phyloP scores from a whole-genome alignment of 345 rosid genomes.

The Salix viminalis region DNA sequence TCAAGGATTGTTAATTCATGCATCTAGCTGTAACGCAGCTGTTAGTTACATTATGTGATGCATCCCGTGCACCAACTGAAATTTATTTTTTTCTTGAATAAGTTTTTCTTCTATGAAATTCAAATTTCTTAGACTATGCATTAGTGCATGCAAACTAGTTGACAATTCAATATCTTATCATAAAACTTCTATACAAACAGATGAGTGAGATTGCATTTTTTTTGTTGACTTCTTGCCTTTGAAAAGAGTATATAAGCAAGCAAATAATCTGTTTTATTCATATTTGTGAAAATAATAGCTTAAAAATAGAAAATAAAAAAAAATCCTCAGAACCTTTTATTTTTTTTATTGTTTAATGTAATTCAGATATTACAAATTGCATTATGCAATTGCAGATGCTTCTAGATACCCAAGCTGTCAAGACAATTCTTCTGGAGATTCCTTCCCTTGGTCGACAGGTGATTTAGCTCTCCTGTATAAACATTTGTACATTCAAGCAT shows the following conservation, averaged over 20 bases:
- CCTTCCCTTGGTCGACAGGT: constrained; percentile 97
- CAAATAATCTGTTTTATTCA: too few species aligned
- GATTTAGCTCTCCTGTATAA: constrained; percentile 22
- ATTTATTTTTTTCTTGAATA: background rate
- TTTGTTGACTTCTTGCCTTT: too few species aligned
- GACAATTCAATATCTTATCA: background rate
- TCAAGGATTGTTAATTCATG: background rate
- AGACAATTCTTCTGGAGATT: constrained; percentile 89
- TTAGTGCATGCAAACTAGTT: background rate
- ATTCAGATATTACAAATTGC: background rate
- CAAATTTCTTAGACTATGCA: background rate
- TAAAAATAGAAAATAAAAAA: too few species aligned
- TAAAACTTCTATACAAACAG: too few species aligned
- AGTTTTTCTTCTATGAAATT: background rate
- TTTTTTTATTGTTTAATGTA: background rate
- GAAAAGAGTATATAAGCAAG: too few species aligned
- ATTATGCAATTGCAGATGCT: constrained; percentile 63
- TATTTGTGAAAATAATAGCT: too few species aligned
- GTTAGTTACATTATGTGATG: too few species aligned
- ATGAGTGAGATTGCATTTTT: too few species aligned
- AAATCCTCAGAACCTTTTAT: background rate
- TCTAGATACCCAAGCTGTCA: constrained; percentile 93
- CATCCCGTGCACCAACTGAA: too few species aligned
- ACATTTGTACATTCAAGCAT: background rate
- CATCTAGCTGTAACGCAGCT: too few species aligned